A percentile compares a stretch with the other conserved stretches of the same genome.
These are phyloP conservation scores for Lasiodiplodia hormozganensis DNA, from an alignment of 2,329 filamentous ascomycete genomes.

Conservation along the genomic window DNA sequence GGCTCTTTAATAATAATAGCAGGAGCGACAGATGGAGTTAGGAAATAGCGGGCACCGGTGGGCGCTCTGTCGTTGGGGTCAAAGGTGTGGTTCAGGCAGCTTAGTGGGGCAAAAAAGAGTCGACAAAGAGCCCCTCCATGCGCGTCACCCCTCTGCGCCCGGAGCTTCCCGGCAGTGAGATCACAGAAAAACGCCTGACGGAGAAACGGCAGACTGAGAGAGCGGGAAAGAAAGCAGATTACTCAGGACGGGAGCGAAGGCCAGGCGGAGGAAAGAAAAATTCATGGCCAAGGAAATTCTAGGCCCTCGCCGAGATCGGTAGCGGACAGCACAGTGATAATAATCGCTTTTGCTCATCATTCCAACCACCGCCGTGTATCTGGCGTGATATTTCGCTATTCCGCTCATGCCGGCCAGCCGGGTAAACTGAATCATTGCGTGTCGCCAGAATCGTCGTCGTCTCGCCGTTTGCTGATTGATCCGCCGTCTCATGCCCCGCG, in stretches of 20 bases:
- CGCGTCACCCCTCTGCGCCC: background rate
- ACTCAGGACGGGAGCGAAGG: conserved; percentile 10
- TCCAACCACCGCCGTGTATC: background rate
- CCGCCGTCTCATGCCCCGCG: conserved; percentile 1
- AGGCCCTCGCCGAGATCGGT: conserved; percentile 23
- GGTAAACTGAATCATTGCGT: background rate
- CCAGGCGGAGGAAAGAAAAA: background rate
- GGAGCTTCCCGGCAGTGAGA: conserved; percentile 17
- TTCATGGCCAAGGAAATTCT: conserved; percentile 1
- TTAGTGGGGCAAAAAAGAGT: conserved; percentile 21
- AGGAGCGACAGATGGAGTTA: conserved; percentile 21
- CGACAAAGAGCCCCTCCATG: conserved; percentile 12
- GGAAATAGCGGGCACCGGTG: conserved; percentile 8
- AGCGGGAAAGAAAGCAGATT: background rate
- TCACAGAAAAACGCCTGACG: background rate
- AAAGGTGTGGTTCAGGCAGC: background rate
- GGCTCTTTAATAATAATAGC: conserved; percentile 1
- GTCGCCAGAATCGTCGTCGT: background rate
- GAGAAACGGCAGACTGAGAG: background rate
- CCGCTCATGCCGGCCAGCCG: background rate
- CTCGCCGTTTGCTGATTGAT: background rate
- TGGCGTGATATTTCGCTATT: conserved; percentile 4
- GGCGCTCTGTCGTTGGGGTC: conserved; percentile 1
- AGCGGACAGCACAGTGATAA: conserved; percentile 6
- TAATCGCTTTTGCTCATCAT: background rate